Percentiles rank a stretch among this genome's conserved stretches.
Evolutionary conservation across 768 basidiomycete species (phyloP).

Genomic region (Serendipita sp.): DNA sequence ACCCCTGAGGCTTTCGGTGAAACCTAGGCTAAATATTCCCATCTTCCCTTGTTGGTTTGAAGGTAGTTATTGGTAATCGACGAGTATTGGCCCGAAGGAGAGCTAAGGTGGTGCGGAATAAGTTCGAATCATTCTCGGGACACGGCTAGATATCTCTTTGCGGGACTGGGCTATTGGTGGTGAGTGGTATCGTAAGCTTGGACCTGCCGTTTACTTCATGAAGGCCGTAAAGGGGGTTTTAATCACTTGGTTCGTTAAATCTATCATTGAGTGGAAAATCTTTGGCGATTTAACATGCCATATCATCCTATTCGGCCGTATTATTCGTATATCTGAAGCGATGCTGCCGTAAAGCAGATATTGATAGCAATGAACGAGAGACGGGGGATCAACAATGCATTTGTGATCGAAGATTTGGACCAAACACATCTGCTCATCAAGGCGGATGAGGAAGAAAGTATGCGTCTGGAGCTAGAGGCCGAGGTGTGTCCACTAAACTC

Average conservation of each 20-base stretch:
- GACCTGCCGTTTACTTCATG: conserved; percentile 23
- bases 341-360: conserved; percentile 82
- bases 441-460: conserved; percentile 62
- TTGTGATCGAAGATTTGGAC: conserved; percentile 79
- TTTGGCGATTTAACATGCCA: neutral
- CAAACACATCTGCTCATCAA: conserved; percentile 72
- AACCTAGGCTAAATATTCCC: too few species aligned
- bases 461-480: conserved; percentile 52
- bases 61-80: too few species aligned
- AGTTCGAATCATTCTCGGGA: too few species aligned
- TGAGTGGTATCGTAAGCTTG: neutral
- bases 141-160: neutral
- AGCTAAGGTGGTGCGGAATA: too few species aligned
- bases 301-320: neutral
- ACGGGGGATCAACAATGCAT: conserved; percentile 28
- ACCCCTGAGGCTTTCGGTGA: too few species aligned
- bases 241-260: conserved; percentile 40
- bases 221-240: conserved; percentile 54
- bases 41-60: too few species aligned
- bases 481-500: conserved; percentile 35
- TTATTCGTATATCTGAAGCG: conserved; percentile 29
- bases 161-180: neutral
- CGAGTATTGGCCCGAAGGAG: too few species aligned
- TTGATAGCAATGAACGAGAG: conserved; percentile 68
- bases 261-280: neutral